phyloP scores from a whole-genome alignment of 148 eudicot species.

The Camellia granthamiana region DNA sequence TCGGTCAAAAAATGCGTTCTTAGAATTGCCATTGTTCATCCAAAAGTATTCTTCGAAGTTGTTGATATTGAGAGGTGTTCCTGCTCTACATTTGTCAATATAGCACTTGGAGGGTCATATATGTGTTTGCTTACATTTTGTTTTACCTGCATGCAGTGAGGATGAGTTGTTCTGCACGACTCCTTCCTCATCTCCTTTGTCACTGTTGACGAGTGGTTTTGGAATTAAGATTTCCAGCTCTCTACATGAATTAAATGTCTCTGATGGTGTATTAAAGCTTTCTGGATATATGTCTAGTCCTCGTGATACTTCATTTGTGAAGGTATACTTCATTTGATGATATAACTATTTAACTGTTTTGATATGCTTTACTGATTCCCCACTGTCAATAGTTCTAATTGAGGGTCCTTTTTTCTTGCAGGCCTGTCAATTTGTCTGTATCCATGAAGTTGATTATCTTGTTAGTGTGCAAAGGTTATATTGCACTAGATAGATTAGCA shows the following conservation, averaged over 20 bases:
- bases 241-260: conserved; percentile 52
- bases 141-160: conserved; percentile 45
- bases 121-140: conserved; percentile 13
- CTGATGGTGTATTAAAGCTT: conserved; percentile 62
- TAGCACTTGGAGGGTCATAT: conserved; percentile 8
- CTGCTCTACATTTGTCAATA: conserved; percentile 10
- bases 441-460: conserved; percentile 37
- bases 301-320: conserved; percentile 39
- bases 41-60: conserved; percentile 57
- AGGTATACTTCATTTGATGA: conserved; percentile 42
- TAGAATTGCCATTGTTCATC: conserved; percentile 70
- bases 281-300: conserved; percentile 73
- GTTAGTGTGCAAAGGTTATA: conserved; percentile 1
- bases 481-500: background rate
- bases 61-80: conserved; percentile 74
- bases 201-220: conserved; percentile 54
- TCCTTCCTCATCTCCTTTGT: conserved; percentile 64
- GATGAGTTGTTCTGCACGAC: conserved; percentile 61
- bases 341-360: conserved; percentile 7
- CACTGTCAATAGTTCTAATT: conserved; percentile 6
- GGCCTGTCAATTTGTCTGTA: conserved; percentile 93
- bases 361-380: conserved; percentile 14
- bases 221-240: conserved; percentile 50
- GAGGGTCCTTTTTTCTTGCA: conserved; percentile 38
- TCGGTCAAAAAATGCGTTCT: conserved; percentile 60